Evolutionary conservation across 164 flowering plant genomes (phyloP), one percentile per base, ranked within the genome.

Genomic region (Hamamelis virginiana): DNA sequence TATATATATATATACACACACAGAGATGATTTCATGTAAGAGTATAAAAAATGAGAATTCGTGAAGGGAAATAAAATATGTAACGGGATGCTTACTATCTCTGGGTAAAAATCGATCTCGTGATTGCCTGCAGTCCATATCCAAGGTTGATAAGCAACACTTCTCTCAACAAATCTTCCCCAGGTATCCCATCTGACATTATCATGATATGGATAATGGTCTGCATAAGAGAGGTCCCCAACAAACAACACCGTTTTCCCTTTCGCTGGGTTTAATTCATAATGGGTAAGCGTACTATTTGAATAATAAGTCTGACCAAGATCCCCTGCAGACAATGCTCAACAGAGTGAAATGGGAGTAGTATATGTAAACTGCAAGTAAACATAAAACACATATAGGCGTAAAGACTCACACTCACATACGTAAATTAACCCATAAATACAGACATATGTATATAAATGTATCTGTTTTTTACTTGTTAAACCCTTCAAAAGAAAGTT

Each of bases 111-210:
- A 75, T 87, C 91, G 0, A 87, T 41, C 63, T 87, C 91, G 56
- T 87, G 91, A 75, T 87, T 87, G 43, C 91, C 91, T 18, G 81
- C 87, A 11, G 89, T 84, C 89, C 89, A 85, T 41, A 87, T 87
- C 91, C 91, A 87, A 19, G 91, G 89, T 59, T 85, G 89, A 79
- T 87, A 86, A 45, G 91, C 91, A 23, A 44, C 74, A 68, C 83
- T 83, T 76, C 89, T 78, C 70, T 87, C 91, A 6, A 70, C 72
- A 38, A 87, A 87, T 55, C 91, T 78, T 69, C 85, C 91, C 89
- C 89, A 87, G 25, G 88, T 72, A 75, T 87, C 91, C 91, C 91
- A 87, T 64, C 89, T 78, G 5, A 33, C 68, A 69, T 83, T 84
- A 46, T 86, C 85, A 45, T 87, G 85, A 70, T 74, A 62, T 0